Percentiles rank a stretch among this genome's conserved stretches.
phyloP scores from a whole-genome alignment of 2,329 filamentous ascomycete genomes.

The Fusarium agapanthi region DNA sequence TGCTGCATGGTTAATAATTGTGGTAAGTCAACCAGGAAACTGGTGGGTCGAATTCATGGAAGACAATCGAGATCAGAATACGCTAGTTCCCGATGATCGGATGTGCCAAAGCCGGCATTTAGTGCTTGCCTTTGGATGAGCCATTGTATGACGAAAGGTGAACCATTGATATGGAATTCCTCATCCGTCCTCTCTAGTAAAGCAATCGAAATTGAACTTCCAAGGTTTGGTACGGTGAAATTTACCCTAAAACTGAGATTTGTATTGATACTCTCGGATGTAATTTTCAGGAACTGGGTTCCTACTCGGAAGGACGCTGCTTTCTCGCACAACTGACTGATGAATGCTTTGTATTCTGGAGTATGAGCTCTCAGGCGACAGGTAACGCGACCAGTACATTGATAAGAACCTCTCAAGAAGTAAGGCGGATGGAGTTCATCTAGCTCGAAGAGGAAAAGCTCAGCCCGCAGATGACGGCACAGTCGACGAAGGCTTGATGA shows the following conservation, averaged over 20 bases:
- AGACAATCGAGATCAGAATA: neutral
- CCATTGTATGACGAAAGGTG: conserved; percentile 20
- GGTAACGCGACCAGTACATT: conserved; percentile 3
- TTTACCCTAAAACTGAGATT: neutral
- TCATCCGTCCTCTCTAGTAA: neutral
- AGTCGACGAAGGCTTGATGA: neutral
- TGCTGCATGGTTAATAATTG: no score
- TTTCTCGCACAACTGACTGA: neutral
- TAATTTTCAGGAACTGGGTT: neutral
- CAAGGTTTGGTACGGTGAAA: conserved; percentile 4
- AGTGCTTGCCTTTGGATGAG: conserved; percentile 9
- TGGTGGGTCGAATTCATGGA: neutral
- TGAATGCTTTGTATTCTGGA: conserved; percentile 1
- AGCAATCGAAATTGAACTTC: neutral
- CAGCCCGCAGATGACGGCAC: conserved; percentile 12
- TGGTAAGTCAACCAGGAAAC: no score
- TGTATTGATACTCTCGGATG: neutral
- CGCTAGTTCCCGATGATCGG: conserved; percentile 11
- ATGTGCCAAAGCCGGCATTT: conserved; percentile 6
- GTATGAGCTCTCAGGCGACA: conserved; percentile 5
- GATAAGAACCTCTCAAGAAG: conserved; percentile 3
- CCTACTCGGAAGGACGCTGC: neutral
- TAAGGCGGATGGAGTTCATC: conserved; percentile 3
- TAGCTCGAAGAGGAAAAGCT: conserved; percentile 17
- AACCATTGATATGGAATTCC: conserved; percentile 8